Base-by-base conservation (phyloP, 164 flowering plant genomes). In the Piper betle region DNA sequence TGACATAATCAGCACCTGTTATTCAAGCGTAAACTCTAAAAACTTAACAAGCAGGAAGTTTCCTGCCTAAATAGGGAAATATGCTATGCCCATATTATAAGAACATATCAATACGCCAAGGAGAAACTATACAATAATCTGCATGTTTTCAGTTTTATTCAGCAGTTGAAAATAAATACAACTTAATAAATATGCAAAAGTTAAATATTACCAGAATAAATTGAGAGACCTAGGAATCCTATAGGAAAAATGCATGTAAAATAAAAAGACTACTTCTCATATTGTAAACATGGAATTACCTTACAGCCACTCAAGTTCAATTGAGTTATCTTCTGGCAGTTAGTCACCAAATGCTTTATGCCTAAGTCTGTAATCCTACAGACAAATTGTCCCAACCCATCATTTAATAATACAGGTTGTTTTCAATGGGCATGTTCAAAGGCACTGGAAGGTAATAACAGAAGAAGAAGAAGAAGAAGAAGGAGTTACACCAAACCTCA, bases 271-370 rank as follows among this genome's bases (percentile, higher is more conserved):
- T 42, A 42, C 6, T 42, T 2, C 46, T 42, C 11, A 42, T 10
- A 10, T 2, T 25, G 19, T 43, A 33, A 33, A 40, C 15, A 55
- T 3, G 50, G 15, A 46, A 53, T 62, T 84, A 91, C 98, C 96
- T 88, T 88, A 73, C 96, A 88, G 58, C 98, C 96, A 75, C 98
- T 91, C 63, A 88, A 73, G 79, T 91, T 91, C 76, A 91, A 69
- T 68, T 86, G 79, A 66, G 74, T 67, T 42, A 88, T 61, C 55
- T 72, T 67, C 63, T 70, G 80, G 81, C 98, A 86, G 71, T 85
- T 85, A 63, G 73, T 73, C 71, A 82, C 85, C 63, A 88, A 55
- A 69, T 84, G 77, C 68, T 72, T 61, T 56, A 87, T 62, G 52
- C 88, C 79, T 11, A 64, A 15, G 74, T 91, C 96, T 25, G 98